Evolutionary conservation across 2,329 filamentous ascomycete genomes (phyloP).

Genomic region (Diaporthe capsici): DNA sequence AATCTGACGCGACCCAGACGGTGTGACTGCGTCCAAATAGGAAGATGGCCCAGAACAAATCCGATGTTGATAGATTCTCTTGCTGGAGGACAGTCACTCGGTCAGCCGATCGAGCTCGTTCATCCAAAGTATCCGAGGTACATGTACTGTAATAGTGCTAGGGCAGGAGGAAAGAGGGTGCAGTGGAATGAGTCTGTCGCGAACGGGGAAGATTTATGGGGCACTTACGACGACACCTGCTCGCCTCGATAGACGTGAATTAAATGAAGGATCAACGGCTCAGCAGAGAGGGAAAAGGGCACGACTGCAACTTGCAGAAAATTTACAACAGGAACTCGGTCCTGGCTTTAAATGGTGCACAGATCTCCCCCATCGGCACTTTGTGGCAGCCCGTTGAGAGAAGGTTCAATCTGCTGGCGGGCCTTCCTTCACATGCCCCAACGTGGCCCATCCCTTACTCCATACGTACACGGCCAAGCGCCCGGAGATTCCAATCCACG

Average conservation of each 20-base stretch:
- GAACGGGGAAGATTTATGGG: slow-evolving; percentile 12
- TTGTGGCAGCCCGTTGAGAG: background rate
- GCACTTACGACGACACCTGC: slow-evolving; percentile 31
- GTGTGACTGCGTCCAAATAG: background rate
- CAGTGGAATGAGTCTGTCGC: slow-evolving; percentile 7
- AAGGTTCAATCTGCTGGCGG: background rate
- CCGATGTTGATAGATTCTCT: background rate
- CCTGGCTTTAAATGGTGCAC: slow-evolving; percentile 24
- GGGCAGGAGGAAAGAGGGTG: background rate
- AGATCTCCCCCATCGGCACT: background rate
- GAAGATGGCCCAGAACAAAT: background rate
- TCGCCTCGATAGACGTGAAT: background rate
- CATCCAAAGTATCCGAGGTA: slow-evolving; percentile 4
- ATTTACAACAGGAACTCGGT: background rate
- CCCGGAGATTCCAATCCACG: background rate
- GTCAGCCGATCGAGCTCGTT: background rate
- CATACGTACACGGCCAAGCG: background rate
- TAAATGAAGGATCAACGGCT: background rate
- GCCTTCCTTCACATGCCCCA: slow-evolving; percentile 2
- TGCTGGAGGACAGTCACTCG: background rate
- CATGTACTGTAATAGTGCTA: background rate
- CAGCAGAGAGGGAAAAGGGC: background rate
- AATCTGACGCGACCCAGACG: background rate
- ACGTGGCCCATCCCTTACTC: slow-evolving; percentile 26
- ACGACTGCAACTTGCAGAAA: background rate